Evolutionary conservation across 768 basidiomycete genomes (phyloP).

Genomic region (Termitomyces sp.): DNA sequence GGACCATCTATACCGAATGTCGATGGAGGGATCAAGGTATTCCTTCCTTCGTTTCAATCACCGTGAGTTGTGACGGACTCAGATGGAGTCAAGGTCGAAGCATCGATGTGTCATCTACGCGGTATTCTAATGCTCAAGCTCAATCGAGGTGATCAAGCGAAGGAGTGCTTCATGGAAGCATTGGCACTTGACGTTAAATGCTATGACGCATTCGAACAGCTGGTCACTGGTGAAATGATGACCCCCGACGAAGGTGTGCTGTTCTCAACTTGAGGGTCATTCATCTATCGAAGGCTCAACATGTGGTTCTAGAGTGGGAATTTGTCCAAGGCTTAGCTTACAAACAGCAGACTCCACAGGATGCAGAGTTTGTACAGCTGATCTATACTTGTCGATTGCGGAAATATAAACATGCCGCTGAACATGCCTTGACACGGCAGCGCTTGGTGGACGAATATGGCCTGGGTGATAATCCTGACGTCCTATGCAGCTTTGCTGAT

Average conservation of each 20-base stretch:
- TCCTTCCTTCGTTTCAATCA: slow-evolving; percentile 11
- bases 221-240: slow-evolving; percentile 95
- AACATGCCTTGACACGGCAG: slow-evolving; percentile 78
- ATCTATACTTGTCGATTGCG: slow-evolving; percentile 91
- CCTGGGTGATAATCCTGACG: slow-evolving; percentile 89
- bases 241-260: slow-evolving; percentile 85
- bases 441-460: slow-evolving; percentile 82
- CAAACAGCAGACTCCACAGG: slow-evolving; percentile 78
- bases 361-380: slow-evolving; percentile 87
- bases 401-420: slow-evolving; percentile 82
- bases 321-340: slow-evolving; percentile 87
- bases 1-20: slow-evolving; percentile 74
- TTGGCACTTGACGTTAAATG: slow-evolving; percentile 94
- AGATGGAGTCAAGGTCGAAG: slow-evolving; percentile 68
- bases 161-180: slow-evolving; percentile 95
- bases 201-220: slow-evolving; percentile 91
- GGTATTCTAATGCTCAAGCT: slow-evolving; percentile 94
- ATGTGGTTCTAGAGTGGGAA: slow-evolving; percentile 76
- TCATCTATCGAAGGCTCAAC: not conserved
- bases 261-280: not conserved
- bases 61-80: not conserved
- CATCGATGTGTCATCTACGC: slow-evolving; percentile 58
- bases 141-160: slow-evolving; percentile 87
- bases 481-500: slow-evolving; percentile 88
- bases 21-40: slow-evolving; percentile 94